Conservation (phyloP, 257 asterid species). For the Eustoma russellianum region DNA sequence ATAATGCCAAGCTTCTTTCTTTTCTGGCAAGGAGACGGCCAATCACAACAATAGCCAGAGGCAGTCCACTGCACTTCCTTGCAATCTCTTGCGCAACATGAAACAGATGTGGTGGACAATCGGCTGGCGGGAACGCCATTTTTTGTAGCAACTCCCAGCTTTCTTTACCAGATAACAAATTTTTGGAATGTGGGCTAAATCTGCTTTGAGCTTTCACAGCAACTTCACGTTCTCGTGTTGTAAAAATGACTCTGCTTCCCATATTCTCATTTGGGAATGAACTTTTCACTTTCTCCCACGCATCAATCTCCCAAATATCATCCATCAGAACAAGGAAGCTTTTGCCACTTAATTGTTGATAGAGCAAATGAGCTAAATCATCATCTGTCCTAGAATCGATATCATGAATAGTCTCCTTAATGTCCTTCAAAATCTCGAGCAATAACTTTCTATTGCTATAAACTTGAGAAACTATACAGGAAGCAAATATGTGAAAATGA, state of each 20-base stretch:
- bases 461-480: conserved; percentile 3
- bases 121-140: neutral
- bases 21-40: neutral
- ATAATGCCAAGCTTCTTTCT: too few species aligned
- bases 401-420: too few species aligned
- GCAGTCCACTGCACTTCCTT: neutral
- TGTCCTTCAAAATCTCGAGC: neutral
- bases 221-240: neutral
- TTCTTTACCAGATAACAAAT: neutral
- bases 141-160: conserved; percentile 1
- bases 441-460: neutral
- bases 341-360: neutral
- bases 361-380: neutral
- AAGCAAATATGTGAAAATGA: neutral
- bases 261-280: conserved; percentile 1
- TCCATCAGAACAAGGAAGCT: conserved; percentile 1
- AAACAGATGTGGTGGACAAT: neutral
- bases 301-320: conserved; percentile 3
- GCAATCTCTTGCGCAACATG: neutral
- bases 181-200: neutral
- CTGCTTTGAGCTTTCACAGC: neutral
- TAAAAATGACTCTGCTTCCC: conserved; percentile 1
- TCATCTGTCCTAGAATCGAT: neutral
- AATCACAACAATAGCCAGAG: conserved; percentile 5
- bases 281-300: neutral